Percentiles rank a stretch among this genome's conserved stretches.
Conservation (phyloP, 2,329 filamentous ascomycete genomes). For the Penicillium hordei region DNA sequence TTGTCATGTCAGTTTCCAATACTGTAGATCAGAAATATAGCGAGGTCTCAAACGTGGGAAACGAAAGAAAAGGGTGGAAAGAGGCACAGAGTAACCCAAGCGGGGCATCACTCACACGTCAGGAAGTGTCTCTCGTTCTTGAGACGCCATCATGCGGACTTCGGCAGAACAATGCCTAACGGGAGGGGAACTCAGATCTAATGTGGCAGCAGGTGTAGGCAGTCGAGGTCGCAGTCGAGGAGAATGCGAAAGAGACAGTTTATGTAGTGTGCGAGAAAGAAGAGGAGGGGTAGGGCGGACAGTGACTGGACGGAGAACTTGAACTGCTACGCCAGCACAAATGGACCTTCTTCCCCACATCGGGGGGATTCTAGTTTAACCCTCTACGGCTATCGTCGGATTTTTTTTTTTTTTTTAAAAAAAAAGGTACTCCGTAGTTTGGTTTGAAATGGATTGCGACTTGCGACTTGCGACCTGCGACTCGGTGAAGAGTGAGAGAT, state of each 20-base stretch:
- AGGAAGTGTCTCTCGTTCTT: slow-evolving; percentile 49
- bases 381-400: slow-evolving; percentile 27
- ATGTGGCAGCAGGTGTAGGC: slow-evolving; percentile 14
- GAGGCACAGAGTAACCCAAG: neutral
- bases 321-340: slow-evolving; percentile 29
- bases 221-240: slow-evolving; percentile 19
- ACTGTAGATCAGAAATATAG: neutral
- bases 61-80: neutral
- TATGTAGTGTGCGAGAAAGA: slow-evolving; percentile 17
- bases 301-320: slow-evolving; percentile 27
- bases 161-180: slow-evolving; percentile 44
- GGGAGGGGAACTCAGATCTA: slow-evolving; percentile 18
- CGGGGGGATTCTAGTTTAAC: slow-evolving; percentile 11
- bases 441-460: neutral
- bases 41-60: neutral
- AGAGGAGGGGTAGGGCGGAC: slow-evolving; percentile 29
- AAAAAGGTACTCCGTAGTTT: neutral
- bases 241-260: slow-evolving; percentile 20
- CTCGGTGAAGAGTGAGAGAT: neutral
- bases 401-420: no score
- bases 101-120: slow-evolving; percentile 38
- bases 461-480: neutral
- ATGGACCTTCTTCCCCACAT: slow-evolving; percentile 42
- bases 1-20: slow-evolving; percentile 8
- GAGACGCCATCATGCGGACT: slow-evolving; percentile 43